A percentile compares a stretch with the other conserved stretches of the same genome.
Conservation (phyloP, 2,329 filamentous ascomycete genomes). For the Microascus cirrosus region DNA sequence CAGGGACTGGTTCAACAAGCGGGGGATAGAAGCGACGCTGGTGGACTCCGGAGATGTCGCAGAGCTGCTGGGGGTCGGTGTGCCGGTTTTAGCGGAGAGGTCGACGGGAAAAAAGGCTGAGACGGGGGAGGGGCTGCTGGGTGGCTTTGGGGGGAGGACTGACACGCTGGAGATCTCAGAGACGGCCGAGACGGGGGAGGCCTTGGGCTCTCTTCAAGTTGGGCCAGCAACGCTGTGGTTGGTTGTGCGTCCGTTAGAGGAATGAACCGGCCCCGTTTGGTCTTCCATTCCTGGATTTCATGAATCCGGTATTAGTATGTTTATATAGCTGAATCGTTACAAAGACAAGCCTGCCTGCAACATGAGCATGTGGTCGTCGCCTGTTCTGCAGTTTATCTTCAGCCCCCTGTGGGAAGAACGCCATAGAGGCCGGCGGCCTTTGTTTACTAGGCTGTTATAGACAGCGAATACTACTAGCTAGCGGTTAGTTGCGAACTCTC, state of each 20-base stretch:
- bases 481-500: no score
- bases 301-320: no score
- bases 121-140: neutral
- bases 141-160: neutral
- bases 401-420: no score
- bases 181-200: neutral
- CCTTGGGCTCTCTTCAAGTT: neutral
- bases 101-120: neutral
- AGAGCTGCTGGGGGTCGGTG: neutral
- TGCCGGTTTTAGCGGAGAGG: neutral
- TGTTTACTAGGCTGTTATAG: no score
- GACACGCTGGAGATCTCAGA: neutral
- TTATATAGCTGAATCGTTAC: no score
- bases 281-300: no score
- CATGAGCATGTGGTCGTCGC: no score
- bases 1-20: constrained; percentile 26
- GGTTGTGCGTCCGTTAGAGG: neutral
- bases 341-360: no score
- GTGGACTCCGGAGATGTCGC: constrained; percentile 16
- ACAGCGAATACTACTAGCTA: no score
- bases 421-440: no score
- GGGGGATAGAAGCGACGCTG: constrained; percentile 24
- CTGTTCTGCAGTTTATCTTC: no score
- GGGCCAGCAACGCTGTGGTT: neutral
- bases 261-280: neutral